Evolutionary conservation across 2,329 filamentous ascomycete genomes (phyloP).

Genomic region (Hypomyces perniciosus): DNA sequence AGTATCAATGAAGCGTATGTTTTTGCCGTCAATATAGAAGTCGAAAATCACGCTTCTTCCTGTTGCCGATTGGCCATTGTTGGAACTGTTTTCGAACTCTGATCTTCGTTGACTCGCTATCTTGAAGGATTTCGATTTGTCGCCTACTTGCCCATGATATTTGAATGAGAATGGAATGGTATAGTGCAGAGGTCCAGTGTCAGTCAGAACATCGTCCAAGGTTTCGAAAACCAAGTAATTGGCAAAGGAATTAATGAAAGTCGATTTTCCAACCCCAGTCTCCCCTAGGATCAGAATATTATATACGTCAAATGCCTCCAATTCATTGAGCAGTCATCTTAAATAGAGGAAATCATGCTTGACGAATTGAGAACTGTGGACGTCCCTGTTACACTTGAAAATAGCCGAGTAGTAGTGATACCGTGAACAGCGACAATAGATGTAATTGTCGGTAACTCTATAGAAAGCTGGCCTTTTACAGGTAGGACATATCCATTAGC

Average conservation of each 20-base stretch:
- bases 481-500: too few relatives aligned
- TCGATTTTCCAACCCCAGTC: constrained; percentile 43
- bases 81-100: background rate
- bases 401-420: too few relatives aligned
- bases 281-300: constrained; percentile 42
- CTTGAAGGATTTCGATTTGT: too few relatives aligned
- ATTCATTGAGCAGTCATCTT: background rate
- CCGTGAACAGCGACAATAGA: too few relatives aligned
- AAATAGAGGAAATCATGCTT: too few relatives aligned
- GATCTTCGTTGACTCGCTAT: background rate
- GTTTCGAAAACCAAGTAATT: constrained; percentile 36
- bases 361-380: too few relatives aligned
- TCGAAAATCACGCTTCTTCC: background rate
- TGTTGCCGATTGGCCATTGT: background rate
- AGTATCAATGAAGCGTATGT: background rate
- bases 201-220: constrained; percentile 30
- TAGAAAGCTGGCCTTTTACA: too few relatives aligned
- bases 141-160: background rate
- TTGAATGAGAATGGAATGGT: constrained; percentile 14
- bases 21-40: background rate
- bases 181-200: background rate
- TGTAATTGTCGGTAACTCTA: too few relatives aligned
- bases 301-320: constrained; percentile 18
- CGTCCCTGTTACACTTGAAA: too few relatives aligned
- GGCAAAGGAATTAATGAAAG: constrained; percentile 42